phyloP scores from a whole-genome alignment of 2,329 filamentous ascomycete genomes.

The Aureobasidium sp. region DNA sequence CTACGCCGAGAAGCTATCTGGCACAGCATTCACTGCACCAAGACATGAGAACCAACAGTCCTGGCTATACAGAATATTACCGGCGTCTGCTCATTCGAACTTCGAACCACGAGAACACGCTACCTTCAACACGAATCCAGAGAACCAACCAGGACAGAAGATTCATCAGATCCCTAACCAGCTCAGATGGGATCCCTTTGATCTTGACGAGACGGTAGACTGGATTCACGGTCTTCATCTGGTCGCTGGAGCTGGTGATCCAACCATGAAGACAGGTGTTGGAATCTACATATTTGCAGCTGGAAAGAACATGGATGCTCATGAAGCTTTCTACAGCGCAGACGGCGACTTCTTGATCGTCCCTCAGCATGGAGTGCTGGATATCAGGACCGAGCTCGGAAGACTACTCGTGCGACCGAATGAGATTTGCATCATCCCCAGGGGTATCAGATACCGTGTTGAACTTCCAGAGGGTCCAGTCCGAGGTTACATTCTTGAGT shows the following conservation, averaged over 20 bases:
- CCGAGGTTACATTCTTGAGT: constrained; percentile 60
- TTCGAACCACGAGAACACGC: constrained; percentile 44
- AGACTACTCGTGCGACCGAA: constrained; percentile 57
- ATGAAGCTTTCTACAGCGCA: constrained; percentile 74
- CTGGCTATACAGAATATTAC: constrained; percentile 52
- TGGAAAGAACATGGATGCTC: constrained; percentile 67
- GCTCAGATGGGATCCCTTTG: constrained; percentile 71
- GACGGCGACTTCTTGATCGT: constrained; percentile 63
- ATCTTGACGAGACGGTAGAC: constrained; percentile 60
- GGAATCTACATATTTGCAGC: constrained; percentile 77
- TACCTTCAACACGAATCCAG: constrained; percentile 45
- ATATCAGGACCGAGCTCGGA: constrained; percentile 63
- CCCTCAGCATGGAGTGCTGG: constrained; percentile 56
- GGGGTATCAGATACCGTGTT: constrained; percentile 59
- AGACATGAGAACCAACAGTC: constrained; percentile 51
- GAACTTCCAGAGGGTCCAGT: constrained; percentile 52
- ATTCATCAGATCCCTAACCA: constrained; percentile 74
- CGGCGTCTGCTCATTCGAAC: constrained; percentile 51
- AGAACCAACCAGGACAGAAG: constrained; percentile 45
- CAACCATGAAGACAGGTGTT: constrained; percentile 68
- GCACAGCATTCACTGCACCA: constrained; percentile 53
- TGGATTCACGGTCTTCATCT: constrained; percentile 65
- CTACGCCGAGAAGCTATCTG: constrained; percentile 67
- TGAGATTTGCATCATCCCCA: constrained; percentile 60
- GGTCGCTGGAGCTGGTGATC: constrained; percentile 71